These are phyloP conservation scores for Podaxis mareebaensis DNA, from an alignment of 768 basidiomycete genomes.

Conservation along the genomic window DNA sequence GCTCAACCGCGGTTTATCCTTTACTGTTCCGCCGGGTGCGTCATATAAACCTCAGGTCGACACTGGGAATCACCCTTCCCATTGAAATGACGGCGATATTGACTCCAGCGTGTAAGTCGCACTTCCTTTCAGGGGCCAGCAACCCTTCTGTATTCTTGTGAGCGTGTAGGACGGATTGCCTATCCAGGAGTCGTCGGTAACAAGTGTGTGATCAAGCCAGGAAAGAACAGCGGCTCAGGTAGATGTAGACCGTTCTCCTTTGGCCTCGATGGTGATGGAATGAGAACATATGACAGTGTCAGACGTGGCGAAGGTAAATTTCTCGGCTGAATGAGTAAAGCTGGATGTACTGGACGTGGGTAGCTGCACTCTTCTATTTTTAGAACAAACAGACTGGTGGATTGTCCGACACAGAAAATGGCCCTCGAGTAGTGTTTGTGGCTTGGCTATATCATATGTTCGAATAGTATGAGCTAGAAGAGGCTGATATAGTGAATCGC, in stretches of 20 bases:
- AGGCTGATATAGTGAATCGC: too few relatives aligned
- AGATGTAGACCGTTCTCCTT: background rate
- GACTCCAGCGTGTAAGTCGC: conserved; percentile 1
- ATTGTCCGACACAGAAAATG: background rate
- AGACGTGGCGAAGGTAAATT: background rate
- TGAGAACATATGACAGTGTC: conserved; percentile 1
- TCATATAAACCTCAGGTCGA: conserved; percentile 5
- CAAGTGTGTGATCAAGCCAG: background rate
- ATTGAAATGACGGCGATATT: conserved; percentile 4
- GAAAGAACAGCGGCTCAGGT: background rate
- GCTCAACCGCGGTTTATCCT: conserved; percentile 13
- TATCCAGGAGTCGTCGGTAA: background rate
- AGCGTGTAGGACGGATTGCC: conserved; percentile 3
- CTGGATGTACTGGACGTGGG: background rate
- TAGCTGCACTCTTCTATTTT: background rate
- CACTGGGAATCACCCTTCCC: background rate
- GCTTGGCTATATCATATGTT: too few relatives aligned
- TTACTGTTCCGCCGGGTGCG: conserved; percentile 4
- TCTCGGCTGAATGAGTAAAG: background rate
- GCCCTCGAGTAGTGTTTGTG: too few relatives aligned
- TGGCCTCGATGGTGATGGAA: background rate
- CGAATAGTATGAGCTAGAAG: too few relatives aligned
- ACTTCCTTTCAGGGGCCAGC: background rate
- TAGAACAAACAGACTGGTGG: background rate
- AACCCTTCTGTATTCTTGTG: background rate